These are phyloP conservation scores for Angomonas ambiguus DNA, from an alignment of 208 protist genomes.

Conservation along the genomic window DNA sequence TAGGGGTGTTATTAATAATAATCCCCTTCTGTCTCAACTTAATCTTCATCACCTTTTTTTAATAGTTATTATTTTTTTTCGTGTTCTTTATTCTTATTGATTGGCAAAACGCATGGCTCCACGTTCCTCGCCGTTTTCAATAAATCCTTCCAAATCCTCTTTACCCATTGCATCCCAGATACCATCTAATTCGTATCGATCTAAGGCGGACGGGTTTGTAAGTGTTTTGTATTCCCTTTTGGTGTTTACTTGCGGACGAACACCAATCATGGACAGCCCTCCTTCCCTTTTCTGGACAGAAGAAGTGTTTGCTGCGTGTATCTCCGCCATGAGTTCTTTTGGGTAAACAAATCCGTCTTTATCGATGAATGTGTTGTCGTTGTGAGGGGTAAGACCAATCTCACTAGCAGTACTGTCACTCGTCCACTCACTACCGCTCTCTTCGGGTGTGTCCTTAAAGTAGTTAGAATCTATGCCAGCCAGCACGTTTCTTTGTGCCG, in stretches of 20 bases:
- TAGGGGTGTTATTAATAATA: background rate
- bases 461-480: background rate
- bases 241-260: background rate
- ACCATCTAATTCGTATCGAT: slow-evolving; percentile 29
- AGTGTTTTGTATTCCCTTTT: background rate
- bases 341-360: slow-evolving; percentile 63
- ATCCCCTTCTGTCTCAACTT: too few relatives aligned
- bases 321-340: background rate
- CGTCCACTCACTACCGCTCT: background rate
- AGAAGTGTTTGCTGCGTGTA: background rate
- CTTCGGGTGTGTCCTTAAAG: background rate
- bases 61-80: background rate
- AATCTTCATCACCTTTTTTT: too few relatives aligned
- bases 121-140: slow-evolving; percentile 41
- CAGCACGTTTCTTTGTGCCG: background rate
- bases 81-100: background rate
- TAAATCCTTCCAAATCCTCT: slow-evolving; percentile 22
- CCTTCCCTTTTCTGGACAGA: background rate
- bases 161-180: slow-evolving; percentile 13
- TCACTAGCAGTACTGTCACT: background rate
- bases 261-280: background rate
- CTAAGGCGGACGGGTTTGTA: background rate
- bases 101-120: slow-evolving; percentile 33
- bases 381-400: background rate
- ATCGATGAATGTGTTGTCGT: slow-evolving; percentile 29